Evolutionary conservation across 495 filamentous ascomycete genomes (phyloP).

Genomic region (Penicillium steckii): DNA sequence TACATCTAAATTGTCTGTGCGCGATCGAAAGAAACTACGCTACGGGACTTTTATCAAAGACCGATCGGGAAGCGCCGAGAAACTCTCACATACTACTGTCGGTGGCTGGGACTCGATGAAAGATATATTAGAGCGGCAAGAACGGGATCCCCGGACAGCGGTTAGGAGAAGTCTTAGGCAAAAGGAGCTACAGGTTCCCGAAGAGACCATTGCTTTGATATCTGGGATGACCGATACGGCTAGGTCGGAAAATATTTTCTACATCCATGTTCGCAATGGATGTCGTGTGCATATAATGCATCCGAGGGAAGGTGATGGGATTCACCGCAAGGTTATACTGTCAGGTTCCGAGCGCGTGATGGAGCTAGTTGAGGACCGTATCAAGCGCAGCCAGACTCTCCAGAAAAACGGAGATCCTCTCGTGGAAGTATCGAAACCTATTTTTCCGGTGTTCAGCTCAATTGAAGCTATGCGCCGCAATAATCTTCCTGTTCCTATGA

Average conservation of each 20-base stretch:
- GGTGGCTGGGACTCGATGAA: slow-evolving; percentile 26
- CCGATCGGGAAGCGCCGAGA: background rate
- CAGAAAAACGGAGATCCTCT: slow-evolving; percentile 32
- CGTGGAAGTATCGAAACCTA: slow-evolving; percentile 29
- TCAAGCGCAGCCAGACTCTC: slow-evolving; percentile 19
- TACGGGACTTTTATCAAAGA: slow-evolving; percentile 22
- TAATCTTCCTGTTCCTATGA: slow-evolving; percentile 21
- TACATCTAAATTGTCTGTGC: slow-evolving; percentile 12
- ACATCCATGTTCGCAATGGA: slow-evolving; percentile 34
- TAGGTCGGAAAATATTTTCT: slow-evolving; percentile 41
- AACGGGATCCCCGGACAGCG: slow-evolving; percentile 12
- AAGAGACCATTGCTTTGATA: slow-evolving; percentile 39
- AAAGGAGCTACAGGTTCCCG: slow-evolving; percentile 36
- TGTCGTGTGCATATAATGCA: slow-evolving; percentile 39
- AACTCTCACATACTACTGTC: background rate
- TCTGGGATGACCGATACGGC: slow-evolving; percentile 26
- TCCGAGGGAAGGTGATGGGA: slow-evolving; percentile 30
- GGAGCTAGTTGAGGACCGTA: slow-evolving; percentile 28
- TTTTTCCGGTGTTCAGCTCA: slow-evolving; percentile 31
- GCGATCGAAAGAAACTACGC: slow-evolving; percentile 30
- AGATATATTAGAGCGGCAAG: slow-evolving; percentile 22
- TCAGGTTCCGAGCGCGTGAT: slow-evolving; percentile 32
- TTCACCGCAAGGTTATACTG: slow-evolving; percentile 35
- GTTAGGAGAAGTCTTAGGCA: slow-evolving; percentile 12
- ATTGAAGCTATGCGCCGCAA: slow-evolving; percentile 15